Percentiles rank a stretch among this genome's conserved stretches.
Conservation (phyloP, 192 early-diverging fungal species). For the Umbelopsis sp. region DNA sequence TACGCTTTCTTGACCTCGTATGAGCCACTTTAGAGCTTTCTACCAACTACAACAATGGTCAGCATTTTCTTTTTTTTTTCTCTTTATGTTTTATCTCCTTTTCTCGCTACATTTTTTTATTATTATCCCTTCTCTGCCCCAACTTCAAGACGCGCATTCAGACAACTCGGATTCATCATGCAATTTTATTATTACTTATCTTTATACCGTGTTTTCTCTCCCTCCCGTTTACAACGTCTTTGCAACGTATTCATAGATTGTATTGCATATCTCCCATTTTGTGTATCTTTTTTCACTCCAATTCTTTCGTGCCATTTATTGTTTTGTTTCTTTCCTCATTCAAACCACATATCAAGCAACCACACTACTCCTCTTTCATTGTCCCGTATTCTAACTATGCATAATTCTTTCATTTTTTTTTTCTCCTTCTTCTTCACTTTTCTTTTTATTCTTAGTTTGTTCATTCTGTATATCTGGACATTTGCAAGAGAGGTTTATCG, state of each 20-base stretch:
- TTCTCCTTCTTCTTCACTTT: slow-evolving; percentile 12
- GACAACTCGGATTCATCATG: slow-evolving; percentile 15
- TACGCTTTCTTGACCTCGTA: slow-evolving; percentile 10
- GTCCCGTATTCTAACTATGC: slow-evolving; percentile 15
- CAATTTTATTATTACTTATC: slow-evolving; percentile 9
- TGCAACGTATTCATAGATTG: slow-evolving; percentile 18
- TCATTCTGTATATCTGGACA: slow-evolving; percentile 24
- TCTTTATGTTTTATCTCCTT: not conserved
- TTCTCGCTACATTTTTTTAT: not conserved
- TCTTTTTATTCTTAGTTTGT: slow-evolving; percentile 15
- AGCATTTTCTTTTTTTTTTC: not conserved
- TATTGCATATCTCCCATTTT: slow-evolving; percentile 17
- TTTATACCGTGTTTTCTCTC: slow-evolving; percentile 14
- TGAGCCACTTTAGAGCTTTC: not conserved
- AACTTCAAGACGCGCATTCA: slow-evolving; percentile 14
- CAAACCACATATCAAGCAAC: slow-evolving; percentile 12
- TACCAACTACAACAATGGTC: not conserved
- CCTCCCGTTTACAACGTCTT: not conserved
- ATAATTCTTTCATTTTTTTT: slow-evolving; percentile 17
- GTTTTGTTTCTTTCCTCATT: slow-evolving; percentile 1
- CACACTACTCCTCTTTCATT: slow-evolving; percentile 2
- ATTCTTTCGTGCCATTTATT: slow-evolving; percentile 17
- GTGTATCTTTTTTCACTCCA: slow-evolving; percentile 15
- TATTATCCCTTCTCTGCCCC: not conserved
- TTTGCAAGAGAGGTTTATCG: slow-evolving; percentile 19